Conservation (phyloP, 2,329 filamentous ascomycete species). For the Ophiostoma populinum region DNA sequence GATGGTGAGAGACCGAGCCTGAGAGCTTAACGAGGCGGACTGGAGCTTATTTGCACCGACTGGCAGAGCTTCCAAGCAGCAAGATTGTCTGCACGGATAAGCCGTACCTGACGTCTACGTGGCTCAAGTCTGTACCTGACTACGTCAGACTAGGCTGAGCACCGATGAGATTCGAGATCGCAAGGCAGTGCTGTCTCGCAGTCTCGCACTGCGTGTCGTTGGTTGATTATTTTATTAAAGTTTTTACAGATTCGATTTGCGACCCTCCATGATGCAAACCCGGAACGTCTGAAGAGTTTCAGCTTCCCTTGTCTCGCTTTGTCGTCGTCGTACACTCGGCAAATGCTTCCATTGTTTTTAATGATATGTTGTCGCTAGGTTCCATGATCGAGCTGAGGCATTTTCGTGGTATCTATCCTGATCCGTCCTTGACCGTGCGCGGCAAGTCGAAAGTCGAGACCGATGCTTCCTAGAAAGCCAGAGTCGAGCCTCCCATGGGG, state of each 20-base stretch:
- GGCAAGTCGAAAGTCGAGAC: slow-evolving; percentile 5
- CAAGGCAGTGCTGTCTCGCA: too few relatives aligned
- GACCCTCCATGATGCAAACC: slow-evolving; percentile 9
- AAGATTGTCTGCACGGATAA: too few relatives aligned
- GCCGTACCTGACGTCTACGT: too few relatives aligned
- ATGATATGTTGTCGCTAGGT: slow-evolving; percentile 5
- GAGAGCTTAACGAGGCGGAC: too few relatives aligned
- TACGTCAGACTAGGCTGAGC: too few relatives aligned
- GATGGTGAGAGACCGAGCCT: too few relatives aligned
- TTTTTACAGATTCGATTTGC: slow-evolving; percentile 8
- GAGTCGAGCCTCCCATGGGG: slow-evolving; percentile 8
- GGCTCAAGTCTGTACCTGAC: too few relatives aligned
- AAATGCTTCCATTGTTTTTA: slow-evolving; percentile 7
- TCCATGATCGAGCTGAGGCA: slow-evolving; percentile 6
- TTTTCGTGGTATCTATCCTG: slow-evolving; percentile 3
- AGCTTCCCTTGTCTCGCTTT: slow-evolving; percentile 7
- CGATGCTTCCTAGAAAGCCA: slow-evolving; percentile 6
- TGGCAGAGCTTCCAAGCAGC: too few relatives aligned
- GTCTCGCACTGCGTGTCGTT: not conserved
- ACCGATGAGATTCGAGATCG: too few relatives aligned
- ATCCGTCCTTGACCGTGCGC: not conserved
- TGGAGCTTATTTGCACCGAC: too few relatives aligned
- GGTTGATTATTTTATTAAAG: slow-evolving; percentile 7
- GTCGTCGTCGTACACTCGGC: slow-evolving; percentile 9
- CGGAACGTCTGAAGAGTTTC: slow-evolving; percentile 7